A percentile compares a stretch with the other conserved stretches of the same genome.
Conservation (phyloP, 225 moss, liverwort and hornwort genomes). For the Antitrichia curtipendula region DNA sequence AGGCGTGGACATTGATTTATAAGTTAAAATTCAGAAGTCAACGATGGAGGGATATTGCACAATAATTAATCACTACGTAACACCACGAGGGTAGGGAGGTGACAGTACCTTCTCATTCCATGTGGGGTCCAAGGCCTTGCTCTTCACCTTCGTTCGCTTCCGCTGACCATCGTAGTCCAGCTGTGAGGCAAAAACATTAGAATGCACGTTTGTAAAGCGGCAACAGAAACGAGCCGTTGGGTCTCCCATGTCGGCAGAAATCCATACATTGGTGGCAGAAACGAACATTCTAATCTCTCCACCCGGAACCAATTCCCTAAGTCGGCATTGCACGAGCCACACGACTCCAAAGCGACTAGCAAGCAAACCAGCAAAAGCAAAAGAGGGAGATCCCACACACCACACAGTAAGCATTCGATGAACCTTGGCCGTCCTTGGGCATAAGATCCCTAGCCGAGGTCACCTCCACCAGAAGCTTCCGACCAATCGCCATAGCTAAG, state of each 20-base stretch:
- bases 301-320: neutral
- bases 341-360: neutral
- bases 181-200: neutral
- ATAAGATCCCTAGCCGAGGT: conserved; percentile 21
- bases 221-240: neutral
- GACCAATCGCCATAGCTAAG: neutral
- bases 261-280: too few relatives aligned
- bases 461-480: conserved; percentile 35
- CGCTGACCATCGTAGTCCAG: conserved; percentile 78
- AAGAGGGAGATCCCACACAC: neutral
- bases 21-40: too few relatives aligned
- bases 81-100: neutral
- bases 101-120: conserved; percentile 62
- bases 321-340: neutral
- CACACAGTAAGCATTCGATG: conserved; percentile 39
- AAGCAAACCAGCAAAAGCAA: neutral
- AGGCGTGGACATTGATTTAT: neutral
- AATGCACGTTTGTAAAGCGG: neutral
- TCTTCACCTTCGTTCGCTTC: conserved; percentile 50
- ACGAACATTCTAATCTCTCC: neutral
- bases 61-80: neutral
- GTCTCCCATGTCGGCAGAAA: neutral
- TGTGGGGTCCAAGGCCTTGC: conserved; percentile 39
- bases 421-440: conserved; percentile 43
- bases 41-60: neutral